Evolutionary conservation across 2,329 filamentous ascomycete species (phyloP).

Genomic region (Verticillium zaregamsianum): DNA sequence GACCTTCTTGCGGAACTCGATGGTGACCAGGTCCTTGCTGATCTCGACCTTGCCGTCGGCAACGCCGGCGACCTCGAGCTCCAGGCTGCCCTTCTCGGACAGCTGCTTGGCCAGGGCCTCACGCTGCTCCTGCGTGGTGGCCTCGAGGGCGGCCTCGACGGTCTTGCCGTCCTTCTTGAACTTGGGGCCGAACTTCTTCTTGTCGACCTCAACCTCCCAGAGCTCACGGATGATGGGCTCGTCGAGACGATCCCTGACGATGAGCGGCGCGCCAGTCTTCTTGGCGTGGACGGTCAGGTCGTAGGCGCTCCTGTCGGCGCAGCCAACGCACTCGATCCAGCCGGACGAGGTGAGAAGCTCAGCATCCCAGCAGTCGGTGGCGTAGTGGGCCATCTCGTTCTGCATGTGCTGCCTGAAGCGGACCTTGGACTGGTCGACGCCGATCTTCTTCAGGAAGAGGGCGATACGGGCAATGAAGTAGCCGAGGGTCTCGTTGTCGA

Average conservation of each 20-base stretch:
- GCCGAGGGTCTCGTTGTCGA: slow-evolving; percentile 96
- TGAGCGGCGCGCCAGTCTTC: slow-evolving; percentile 80
- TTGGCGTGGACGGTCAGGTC: slow-evolving; percentile 90
- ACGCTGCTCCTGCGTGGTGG: slow-evolving; percentile 73
- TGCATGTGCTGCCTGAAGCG: slow-evolving; percentile 96
- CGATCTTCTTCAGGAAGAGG: slow-evolving; percentile 83
- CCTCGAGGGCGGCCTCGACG: slow-evolving; percentile 74
- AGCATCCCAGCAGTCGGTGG: slow-evolving; percentile 95
- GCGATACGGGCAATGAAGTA: slow-evolving; percentile 96
- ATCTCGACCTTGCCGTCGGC: slow-evolving; percentile 73
- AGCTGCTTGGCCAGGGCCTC: slow-evolving; percentile 76
- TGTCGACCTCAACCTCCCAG: slow-evolving; percentile 83
- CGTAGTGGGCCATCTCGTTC: slow-evolving; percentile 80
- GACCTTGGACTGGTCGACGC: slow-evolving; percentile 81
- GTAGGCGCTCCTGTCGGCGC: slow-evolving; percentile 92
- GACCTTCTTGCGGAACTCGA: slow-evolving; percentile 77
- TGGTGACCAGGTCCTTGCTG: slow-evolving; percentile 71
- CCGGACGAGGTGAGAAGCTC: slow-evolving; percentile 88
- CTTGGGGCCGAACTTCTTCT: slow-evolving; percentile 91
- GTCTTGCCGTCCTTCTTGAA: slow-evolving; percentile 94
- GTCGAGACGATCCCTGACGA: slow-evolving; percentile 77
- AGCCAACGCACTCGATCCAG: slow-evolving; percentile 98
- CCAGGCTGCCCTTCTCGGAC: slow-evolving; percentile 68
- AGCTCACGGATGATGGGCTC: slow-evolving; percentile 79
- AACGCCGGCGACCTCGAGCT: slow-evolving; percentile 66